Evolutionary conservation across 176 grass and related monocot genomes (phyloP).

Genomic region (Hordeum marinum): DNA sequence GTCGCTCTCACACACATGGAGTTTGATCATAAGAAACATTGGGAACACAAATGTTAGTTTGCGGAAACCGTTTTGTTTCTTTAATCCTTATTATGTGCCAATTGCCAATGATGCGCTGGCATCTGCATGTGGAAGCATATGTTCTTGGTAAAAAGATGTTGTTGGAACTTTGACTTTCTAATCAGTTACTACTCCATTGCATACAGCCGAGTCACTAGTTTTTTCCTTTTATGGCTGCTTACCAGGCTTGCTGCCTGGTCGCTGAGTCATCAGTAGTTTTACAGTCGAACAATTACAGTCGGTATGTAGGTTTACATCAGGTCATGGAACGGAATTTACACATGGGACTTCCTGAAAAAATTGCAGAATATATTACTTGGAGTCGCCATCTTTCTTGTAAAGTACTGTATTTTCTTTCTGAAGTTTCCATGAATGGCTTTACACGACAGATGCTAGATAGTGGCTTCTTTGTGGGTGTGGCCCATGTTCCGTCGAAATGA

Average conservation of each 20-base stretch:
- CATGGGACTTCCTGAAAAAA: not conserved
- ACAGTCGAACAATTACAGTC: not conserved
- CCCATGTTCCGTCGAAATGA: constrained; percentile 4
- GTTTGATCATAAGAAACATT: constrained; percentile 2
- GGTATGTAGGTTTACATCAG: not conserved
- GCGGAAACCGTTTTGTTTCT: constrained; percentile 3
- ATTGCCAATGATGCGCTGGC: not conserved
- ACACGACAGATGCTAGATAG: constrained; percentile 8
- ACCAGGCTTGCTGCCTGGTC: too few relatives aligned
- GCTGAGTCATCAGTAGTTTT: not conserved
- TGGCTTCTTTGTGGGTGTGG: constrained; percentile 1
- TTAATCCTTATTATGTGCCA: not conserved
- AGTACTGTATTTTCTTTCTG: constrained; percentile 5
- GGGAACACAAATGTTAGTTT: not conserved
- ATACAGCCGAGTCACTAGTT: not conserved
- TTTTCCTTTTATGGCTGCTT: too few relatives aligned
- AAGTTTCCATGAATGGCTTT: not conserved
- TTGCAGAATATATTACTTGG: not conserved
- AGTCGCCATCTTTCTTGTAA: not conserved
- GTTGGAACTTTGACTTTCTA: constrained; percentile 19
- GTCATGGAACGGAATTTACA: not conserved
- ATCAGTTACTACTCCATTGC: not conserved
- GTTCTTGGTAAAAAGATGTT: not conserved
- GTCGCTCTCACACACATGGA: constrained; percentile 18
- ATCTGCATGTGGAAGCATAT: constrained; percentile 34